Evolutionary conservation across 139 green algal species (phyloP), one percentile per base, ranked within the genome.

Genomic region (Limnomonas spitsbergensis): DNA sequence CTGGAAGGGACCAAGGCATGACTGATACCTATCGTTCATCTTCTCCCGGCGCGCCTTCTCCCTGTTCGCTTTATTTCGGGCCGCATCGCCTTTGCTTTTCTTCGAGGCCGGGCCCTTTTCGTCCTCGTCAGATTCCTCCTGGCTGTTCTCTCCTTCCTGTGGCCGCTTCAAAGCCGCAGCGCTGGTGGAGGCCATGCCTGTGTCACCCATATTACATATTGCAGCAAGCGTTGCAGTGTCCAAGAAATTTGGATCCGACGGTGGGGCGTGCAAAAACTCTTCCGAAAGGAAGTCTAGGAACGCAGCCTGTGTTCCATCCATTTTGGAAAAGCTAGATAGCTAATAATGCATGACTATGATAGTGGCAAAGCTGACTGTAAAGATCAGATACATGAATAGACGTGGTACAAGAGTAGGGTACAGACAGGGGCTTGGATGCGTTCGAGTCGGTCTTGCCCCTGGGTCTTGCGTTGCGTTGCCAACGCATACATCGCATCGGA

Each of bases 11-110:
- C n/a, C n/a, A n/a, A n/a, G n/a, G n/a, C n/a, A n/a, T n/a, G n/a
- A n/a, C n/a, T n/a, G n/a, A n/a, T 61, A 88, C 88, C 84, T 84
- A 27, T 94, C 91, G 47, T 95, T 94, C 4, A 95, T 85, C 53
- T 90, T 92, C 38, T 91, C 89, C 3, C 91, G 75, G 1, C 91
- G 83, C 6, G 82, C 79, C 81, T 94, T 94, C 78, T 95, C 91
- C 1, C 90, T 81, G 75, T 76, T 87, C 9, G 91, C 91, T 69
- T 95, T 95, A 71, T 85, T 90, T 31, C 76, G 76, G 24, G 89
- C 83, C 20, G 87, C 85, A 27, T 66, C 66, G 24, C 70, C 61
- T 20, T 61, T 61, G 47, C 47, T 29, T 61, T 61, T 61, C 20
- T 61, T 61, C 14, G 47, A 61, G 47, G 47, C 14, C 14, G 47